phyloP scores from a whole-genome alignment of 2,329 filamentous ascomycete species.

The Aureobasidium mangrovei region DNA sequence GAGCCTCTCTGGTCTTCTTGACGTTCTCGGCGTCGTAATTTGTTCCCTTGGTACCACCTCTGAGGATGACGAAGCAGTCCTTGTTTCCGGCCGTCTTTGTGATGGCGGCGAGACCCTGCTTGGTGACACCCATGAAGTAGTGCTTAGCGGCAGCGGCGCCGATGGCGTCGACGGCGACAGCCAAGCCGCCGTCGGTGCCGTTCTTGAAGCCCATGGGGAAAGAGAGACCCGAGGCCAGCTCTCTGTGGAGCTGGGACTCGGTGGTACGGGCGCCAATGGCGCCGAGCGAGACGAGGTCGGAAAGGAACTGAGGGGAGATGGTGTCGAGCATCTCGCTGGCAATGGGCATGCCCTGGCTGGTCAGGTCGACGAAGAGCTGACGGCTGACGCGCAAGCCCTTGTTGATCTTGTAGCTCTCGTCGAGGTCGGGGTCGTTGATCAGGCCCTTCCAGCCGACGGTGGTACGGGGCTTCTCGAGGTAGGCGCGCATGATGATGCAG shows the following conservation, averaged over 20 bases:
- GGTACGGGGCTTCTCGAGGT: slow-evolving; percentile 96
- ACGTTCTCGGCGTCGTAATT: slow-evolving; percentile 89
- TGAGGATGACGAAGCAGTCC: slow-evolving; percentile 93
- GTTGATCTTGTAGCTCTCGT: slow-evolving; percentile 97
- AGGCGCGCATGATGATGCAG: slow-evolving; percentile 92
- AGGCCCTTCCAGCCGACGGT: slow-evolving; percentile 98
- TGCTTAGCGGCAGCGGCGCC: slow-evolving; percentile 71
- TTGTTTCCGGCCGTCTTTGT: slow-evolving; percentile 89
- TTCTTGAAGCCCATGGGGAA: slow-evolving; percentile 99
- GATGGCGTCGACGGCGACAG: slow-evolving; percentile 91
- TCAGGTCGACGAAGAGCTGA: slow-evolving; percentile 88
- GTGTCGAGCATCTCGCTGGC: slow-evolving; percentile 98
- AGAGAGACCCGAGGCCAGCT: slow-evolving; percentile 86
- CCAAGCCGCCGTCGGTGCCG: slow-evolving; percentile 85
- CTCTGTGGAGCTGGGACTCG: slow-evolving; percentile 91
- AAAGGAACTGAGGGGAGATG: slow-evolving; percentile 95
- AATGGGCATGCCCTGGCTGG: slow-evolving; percentile 80
- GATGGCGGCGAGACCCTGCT: slow-evolving; percentile 91
- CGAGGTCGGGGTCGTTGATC: slow-evolving; percentile 98
- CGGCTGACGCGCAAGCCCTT: slow-evolving; percentile 90
- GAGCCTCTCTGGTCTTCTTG: slow-evolving; percentile 64
- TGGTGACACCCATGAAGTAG: slow-evolving; percentile 98
- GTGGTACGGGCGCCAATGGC: slow-evolving; percentile 95
- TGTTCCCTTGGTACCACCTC: slow-evolving; percentile 82
- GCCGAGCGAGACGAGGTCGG: slow-evolving; percentile 89